Base-by-base conservation (phyloP, 2,329 filamentous ascomycete genomes). In the Fusarium secorum region DNA sequence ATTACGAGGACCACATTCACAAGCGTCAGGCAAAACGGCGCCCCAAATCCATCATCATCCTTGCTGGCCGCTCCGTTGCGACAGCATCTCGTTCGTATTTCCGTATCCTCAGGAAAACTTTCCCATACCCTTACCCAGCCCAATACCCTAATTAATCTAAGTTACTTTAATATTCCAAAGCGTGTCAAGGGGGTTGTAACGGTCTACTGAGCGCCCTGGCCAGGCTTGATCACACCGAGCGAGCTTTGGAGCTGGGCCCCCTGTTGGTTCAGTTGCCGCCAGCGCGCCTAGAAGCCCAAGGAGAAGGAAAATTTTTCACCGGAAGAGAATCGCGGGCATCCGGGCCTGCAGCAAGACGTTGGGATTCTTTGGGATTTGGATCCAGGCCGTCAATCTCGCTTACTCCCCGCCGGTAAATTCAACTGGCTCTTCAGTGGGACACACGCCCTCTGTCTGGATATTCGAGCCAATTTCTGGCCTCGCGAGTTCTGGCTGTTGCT, bases 371-470 rank as follows among this genome's bases (percentile, higher is more conserved):
- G 60, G 51, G 41, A 59, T 65, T 65, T 65, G 60, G 60, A 71
- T 70, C 72, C 69, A 74, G 68, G 70, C 71, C 72, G 64, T 80
- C 79, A 72, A 80, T 80, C 76, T 80, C 79, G 79, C 79, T 80
- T 76, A 74, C 71, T 70, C 68, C 66, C 76, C 75, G 73, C 76
- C 66, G 76, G 75, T 77, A 79, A 80, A 79, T 78, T 79, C 75
- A 70, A 76, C 76, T 73, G 73, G 66, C 72, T 74, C 66, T 70
- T 60, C 64, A 56, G 74, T 75, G 72, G 74, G 58, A 62, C 66
- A 62, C 66, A 58, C 66, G 52, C 54, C 55, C 38, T 38, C 32
- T 62, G 61, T 66, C 52, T 48, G 15, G 15, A 32, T 32, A 38
- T 64, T 71, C 32, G 38, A 38, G 33, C 33, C 48, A 52, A 52